Evolutionary conservation across 352 stramenopile genomes (phyloP).

Genomic region (Phytophthora quininea): DNA sequence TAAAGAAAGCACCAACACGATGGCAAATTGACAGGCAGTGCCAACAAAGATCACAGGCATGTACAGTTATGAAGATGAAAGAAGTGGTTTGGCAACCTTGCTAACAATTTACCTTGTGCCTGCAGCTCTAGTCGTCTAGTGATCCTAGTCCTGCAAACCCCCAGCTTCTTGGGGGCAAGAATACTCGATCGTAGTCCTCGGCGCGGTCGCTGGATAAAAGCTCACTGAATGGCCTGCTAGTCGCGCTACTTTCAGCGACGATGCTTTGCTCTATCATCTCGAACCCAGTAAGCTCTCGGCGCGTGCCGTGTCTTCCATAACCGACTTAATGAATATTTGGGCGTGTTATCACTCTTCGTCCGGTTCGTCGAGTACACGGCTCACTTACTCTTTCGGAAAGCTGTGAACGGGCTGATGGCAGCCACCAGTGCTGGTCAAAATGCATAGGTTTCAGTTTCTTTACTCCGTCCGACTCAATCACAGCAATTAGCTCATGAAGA

Average conservation of each 20-base stretch:
- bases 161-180: not conserved
- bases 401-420: not conserved
- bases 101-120: not conserved
- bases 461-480: constrained; percentile 2
- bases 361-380: no score
- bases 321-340: not conserved
- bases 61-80: not conserved
- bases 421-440: constrained; percentile 10
- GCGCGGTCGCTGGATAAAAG: not conserved
- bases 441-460: not conserved
- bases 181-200: not conserved
- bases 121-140: not conserved
- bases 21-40: not conserved
- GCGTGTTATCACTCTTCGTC: not conserved
- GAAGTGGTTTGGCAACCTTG: not conserved
- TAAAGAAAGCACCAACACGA: not conserved
- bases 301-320: constrained; percentile 3
- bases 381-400: not conserved
- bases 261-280: not conserved
- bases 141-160: not conserved
- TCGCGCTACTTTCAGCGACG: no score
- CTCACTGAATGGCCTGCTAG: not conserved
- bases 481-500: constrained; percentile 1
- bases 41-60: not conserved
- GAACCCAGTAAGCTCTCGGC: not conserved